These are phyloP conservation scores for Trichosporon inkin DNA, from an alignment of 1,284 basidiomycete species.

Conservation along the genomic window DNA sequence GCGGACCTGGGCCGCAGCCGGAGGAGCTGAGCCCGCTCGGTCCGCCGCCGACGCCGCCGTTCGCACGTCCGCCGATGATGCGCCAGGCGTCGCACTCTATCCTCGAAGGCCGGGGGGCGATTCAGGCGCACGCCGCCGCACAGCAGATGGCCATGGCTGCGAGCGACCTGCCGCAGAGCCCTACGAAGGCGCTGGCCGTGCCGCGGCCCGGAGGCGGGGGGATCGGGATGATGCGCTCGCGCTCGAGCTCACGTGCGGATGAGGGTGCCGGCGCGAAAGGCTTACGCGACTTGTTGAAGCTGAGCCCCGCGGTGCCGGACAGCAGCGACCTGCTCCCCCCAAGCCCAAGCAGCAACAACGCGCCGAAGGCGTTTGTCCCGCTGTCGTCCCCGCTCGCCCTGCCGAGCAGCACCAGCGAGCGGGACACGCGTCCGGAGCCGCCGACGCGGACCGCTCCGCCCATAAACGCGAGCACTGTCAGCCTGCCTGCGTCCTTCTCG, in stretches of 20 bases:
- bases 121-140: slow-evolving; percentile 33
- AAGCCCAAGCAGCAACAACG: slow-evolving; percentile 59
- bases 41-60: slow-evolving; percentile 15
- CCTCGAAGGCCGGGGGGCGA: slow-evolving; percentile 43
- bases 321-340: slow-evolving; percentile 65
- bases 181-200: slow-evolving; percentile 25
- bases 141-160: slow-evolving; percentile 30
- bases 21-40: slow-evolving; percentile 13
- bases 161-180: slow-evolving; percentile 23
- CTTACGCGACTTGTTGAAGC: slow-evolving; percentile 46
- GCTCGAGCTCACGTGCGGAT: slow-evolving; percentile 40
- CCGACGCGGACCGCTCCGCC: neutral
- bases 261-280: slow-evolving; percentile 30
- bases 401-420: slow-evolving; percentile 4
- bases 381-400: slow-evolving; percentile 52
- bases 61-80: slow-evolving; percentile 42
- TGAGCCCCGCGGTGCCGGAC: slow-evolving; percentile 40
- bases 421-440: neutral
- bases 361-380: slow-evolving; percentile 46
- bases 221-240: slow-evolving; percentile 38
- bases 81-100: slow-evolving; percentile 47
- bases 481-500: slow-evolving; percentile 10
- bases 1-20: slow-evolving; percentile 26
- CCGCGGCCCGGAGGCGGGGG: slow-evolving; percentile 13
- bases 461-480: neutral